These are phyloP conservation scores for Soucietia sequanensis DNA, from an alignment of 805 yeast genomes.

Conservation along the genomic window DNA sequence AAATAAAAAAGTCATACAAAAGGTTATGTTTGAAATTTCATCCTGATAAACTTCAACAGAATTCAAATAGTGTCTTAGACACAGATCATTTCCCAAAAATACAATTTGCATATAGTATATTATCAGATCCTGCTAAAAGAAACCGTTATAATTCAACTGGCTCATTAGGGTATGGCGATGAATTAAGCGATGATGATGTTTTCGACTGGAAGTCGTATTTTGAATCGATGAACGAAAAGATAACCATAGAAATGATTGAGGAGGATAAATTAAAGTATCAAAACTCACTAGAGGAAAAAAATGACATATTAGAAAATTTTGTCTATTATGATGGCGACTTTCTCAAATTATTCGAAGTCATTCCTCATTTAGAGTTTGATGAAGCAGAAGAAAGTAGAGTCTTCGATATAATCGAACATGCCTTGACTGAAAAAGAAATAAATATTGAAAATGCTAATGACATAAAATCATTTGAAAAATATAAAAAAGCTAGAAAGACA, in stretches of 20 bases:
- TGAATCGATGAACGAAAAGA: slow-evolving; percentile 44
- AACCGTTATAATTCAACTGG: slow-evolving; percentile 72
- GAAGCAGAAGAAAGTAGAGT: slow-evolving; percentile 63
- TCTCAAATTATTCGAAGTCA: slow-evolving; percentile 63
- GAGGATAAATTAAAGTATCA: slow-evolving; percentile 68
- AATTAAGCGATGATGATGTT: slow-evolving; percentile 28
- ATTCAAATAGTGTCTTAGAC: slow-evolving; percentile 12
- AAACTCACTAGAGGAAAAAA: slow-evolving; percentile 54
- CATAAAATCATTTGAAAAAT: slow-evolving; percentile 46
- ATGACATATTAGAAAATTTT: slow-evolving; percentile 63
- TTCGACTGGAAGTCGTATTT: slow-evolving; percentile 64
- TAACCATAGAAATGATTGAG: slow-evolving; percentile 64
- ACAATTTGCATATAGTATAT: slow-evolving; percentile 71
- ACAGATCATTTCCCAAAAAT: slow-evolving; percentile 55
- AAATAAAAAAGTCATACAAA: slow-evolving; percentile 66
- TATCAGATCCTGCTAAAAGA: slow-evolving; percentile 58
- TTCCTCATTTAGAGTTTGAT: slow-evolving; percentile 71
- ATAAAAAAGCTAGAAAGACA: slow-evolving; percentile 48
- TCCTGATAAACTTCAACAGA: slow-evolving; percentile 62
- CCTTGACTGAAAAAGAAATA: slow-evolving; percentile 36
- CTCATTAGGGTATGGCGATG: slow-evolving; percentile 42
- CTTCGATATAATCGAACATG: slow-evolving; percentile 45
- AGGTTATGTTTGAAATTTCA: slow-evolving; percentile 62
- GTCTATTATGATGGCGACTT: slow-evolving; percentile 65
- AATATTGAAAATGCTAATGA: slow-evolving; percentile 32